Evolutionary conservation across 2,329 filamentous ascomycete species (phyloP).

Genomic region (Aspergillus eucalypticola): DNA sequence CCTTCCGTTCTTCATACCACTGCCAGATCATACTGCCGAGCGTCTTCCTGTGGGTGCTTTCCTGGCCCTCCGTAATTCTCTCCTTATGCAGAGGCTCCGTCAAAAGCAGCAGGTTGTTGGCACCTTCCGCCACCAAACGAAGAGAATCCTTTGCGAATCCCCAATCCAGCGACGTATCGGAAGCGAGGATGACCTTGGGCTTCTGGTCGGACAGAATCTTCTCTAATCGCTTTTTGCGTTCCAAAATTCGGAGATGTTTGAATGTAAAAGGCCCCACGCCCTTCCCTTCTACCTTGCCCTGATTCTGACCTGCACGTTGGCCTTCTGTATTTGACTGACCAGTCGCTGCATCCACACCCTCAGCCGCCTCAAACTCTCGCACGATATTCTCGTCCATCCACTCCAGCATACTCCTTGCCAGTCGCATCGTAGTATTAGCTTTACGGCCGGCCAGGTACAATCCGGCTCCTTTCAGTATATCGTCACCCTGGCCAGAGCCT

Average conservation of each 20-base stretch:
- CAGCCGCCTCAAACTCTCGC: conserved; percentile 77
- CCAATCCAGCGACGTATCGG: conserved; percentile 89
- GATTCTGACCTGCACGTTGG: conserved; percentile 37
- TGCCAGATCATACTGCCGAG: conserved; percentile 77
- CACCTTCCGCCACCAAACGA: conserved; percentile 70
- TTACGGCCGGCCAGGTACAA: conserved; percentile 86
- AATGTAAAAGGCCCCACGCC: conserved; percentile 81
- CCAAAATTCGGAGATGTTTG: conserved; percentile 77
- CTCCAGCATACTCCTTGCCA: conserved; percentile 92
- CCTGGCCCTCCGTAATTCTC: conserved; percentile 23
- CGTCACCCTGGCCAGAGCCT: conserved; percentile 51
- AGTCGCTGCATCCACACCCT: conserved; percentile 40
- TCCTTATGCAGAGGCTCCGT: conserved; percentile 64
- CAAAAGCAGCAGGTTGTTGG: conserved; percentile 80
- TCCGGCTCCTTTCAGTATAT: conserved; percentile 52
- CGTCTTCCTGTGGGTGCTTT: conserved; percentile 50
- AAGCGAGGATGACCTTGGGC: conserved; percentile 80
- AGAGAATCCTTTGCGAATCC: conserved; percentile 86
- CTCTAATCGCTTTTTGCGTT: conserved; percentile 77
- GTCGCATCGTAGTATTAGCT: conserved; percentile 82
- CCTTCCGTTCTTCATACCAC: conserved; percentile 70
- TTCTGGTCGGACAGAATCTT: conserved; percentile 60
- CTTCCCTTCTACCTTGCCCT: conserved; percentile 44
- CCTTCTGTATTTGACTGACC: conserved; percentile 43
- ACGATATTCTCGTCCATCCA: conserved; percentile 99